Evolutionary conservation across 768 basidiomycete species (phyloP), one percentile per base, ranked within the genome.

Genomic region (Lentinula sp.): DNA sequence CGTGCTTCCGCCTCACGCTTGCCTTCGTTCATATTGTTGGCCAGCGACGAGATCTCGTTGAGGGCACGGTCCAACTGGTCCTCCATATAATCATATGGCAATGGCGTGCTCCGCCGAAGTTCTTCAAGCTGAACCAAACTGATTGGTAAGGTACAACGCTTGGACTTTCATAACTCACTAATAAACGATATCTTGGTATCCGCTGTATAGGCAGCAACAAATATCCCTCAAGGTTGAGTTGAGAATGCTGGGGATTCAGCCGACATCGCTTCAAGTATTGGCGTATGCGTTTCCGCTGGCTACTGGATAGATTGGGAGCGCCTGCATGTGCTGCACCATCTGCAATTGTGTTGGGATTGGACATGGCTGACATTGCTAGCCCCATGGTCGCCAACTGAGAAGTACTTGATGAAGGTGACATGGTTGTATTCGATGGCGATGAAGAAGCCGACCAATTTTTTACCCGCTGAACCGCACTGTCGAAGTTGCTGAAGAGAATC

Each of bases 21-120:
- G 64, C 94, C 93, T 75, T 99, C 97, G 72, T 99, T 99, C 92
- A 99, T 97, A 68, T 91, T 91, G 54, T 85, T 92, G 2, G 97
- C 95, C 54, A 98, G 75, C 11, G 84, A 84, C 1, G 94, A 85
- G 65, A 98, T 97, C 74, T 96, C 93, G 18, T 85, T 78, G 48
- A 97, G 73, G 5, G 95, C 95, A 60, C 84, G 85, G 65, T 93
- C 92, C 57, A 99, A 78, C 28, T 91, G 85, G 68, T 95, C 92
- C 64, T 90, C 89, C 70, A 85, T 77, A 64, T 84, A 87, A 50
- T 91, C 86, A 51, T 84, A 80, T 46, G 78, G 76, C 18, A 93
- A 90, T n/a, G 93, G 91, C 21, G 93, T 95, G 69, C 86, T 88
- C 65, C 88, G 81, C 16, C 88, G 78, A 16, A 98, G 78, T 69